Base-by-base conservation (phyloP, 257 asterid species). In the Salvia rosmarinus region DNA sequence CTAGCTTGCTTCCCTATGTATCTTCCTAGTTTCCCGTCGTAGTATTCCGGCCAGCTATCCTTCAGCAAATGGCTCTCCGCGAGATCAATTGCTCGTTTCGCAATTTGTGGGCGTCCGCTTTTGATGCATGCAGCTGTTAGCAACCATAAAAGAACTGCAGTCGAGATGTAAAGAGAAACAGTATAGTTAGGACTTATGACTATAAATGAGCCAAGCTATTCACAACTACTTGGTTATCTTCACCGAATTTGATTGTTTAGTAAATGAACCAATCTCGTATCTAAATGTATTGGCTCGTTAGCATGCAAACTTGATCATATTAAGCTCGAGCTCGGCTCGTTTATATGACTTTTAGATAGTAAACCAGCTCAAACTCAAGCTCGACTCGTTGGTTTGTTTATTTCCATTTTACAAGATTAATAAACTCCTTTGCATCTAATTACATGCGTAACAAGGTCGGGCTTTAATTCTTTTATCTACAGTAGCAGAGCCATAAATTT, bases 21-120 rank as follows among this genome's bases (percentile, higher is more conserved):
- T 68, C 96, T 85, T 67, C 96, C 96, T 2, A 80, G 74, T 68
- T 82, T 89, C 4, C 96, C 90, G 9, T 88, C 95, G 10, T 88
- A 88, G 66, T 88, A 88, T 73, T 88, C 92, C 0, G 95, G 95
- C 96, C 96, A 89, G 23, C 87, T 52, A 14, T 89, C 96, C 87
- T 85, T 87, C 77, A 81, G 79, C 77, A 89, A 72, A 4, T 94
- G 94, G 78, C 85, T 85, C 90, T 89, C 96, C 0, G 91, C 90
- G 19, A 87, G 87, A 70, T 89, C 94, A 21, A 89, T 85, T 0
- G 90, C 94, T 39, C 89, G 87, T 67, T 88, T 82, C 4, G 96
- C 96, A 9, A 87, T 84, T 69, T 89, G 96, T 28, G 89, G 89
- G 4, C 90, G 82, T 68, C 96, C 93, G 2, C 87, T 83, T 77